Percentiles rank a stretch among this genome's conserved stretches.
phyloP scores from a whole-genome alignment of 768 basidiomycete genomes.

The Suillus cothurnatus region DNA sequence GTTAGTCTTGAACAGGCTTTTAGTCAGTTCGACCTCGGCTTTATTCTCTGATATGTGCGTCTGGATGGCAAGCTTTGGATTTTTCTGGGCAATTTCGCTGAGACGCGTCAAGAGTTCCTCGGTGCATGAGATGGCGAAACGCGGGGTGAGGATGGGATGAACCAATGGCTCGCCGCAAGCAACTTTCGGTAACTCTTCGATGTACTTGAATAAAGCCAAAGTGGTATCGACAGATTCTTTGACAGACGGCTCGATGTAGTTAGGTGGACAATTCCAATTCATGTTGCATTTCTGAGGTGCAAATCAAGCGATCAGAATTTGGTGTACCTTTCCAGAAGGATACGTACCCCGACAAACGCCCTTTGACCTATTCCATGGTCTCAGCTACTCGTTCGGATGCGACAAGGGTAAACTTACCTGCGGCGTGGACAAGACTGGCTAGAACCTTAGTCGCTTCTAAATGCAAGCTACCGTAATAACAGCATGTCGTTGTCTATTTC shows the following conservation, averaged over 20 bases:
- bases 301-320: conserved; percentile 8
- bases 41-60: conserved; percentile 91
- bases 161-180: conserved; percentile 58
- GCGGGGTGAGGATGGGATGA: conserved; percentile 89
- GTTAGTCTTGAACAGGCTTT: conserved; percentile 62
- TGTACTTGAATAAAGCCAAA: conserved; percentile 63
- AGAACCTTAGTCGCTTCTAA: conserved; percentile 78
- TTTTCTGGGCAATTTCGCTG: conserved; percentile 57
- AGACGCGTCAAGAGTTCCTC: conserved; percentile 63
- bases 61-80: conserved; percentile 75
- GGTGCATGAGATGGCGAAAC: conserved; percentile 94
- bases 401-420: conserved; percentile 44
- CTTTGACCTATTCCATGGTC: conserved; percentile 60
- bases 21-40: conserved; percentile 68
- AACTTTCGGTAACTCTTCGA: conserved; percentile 53
- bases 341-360: conserved; percentile 80
- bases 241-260: conserved; percentile 68
- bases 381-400: conserved; percentile 15
- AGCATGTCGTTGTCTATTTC: conserved; percentile 88
- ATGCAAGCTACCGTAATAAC: conserved; percentile 88
- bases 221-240: conserved; percentile 65
- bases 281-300: conserved; percentile 36
- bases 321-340: not conserved
- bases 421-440: conserved; percentile 68
- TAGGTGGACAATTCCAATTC: conserved; percentile 66